Conservation (phyloP, 306 rosid species). For the Ochetophila trinervis region DNA sequence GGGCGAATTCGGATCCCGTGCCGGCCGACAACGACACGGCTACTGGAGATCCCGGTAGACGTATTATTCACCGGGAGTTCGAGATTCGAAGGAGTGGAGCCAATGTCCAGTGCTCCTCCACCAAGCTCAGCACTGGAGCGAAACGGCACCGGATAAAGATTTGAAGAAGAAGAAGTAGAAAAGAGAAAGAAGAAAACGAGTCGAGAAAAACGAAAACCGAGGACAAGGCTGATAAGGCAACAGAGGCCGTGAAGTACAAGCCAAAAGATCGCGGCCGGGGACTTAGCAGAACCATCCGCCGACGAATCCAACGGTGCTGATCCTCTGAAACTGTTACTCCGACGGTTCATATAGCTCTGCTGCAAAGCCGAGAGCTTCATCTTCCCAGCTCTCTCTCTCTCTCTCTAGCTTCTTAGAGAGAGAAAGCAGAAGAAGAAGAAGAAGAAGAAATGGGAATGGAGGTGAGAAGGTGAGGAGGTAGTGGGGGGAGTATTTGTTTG, state of each 20-base stretch:
- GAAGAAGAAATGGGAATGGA: background rate
- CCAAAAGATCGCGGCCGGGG: slow-evolving; percentile 86
- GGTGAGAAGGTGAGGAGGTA: background rate
- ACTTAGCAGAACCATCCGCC: slow-evolving; percentile 56
- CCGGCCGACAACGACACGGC: slow-evolving; percentile 92
- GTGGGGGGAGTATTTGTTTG: background rate
- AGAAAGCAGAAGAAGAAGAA: slow-evolving; percentile 1
- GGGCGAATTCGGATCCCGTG: slow-evolving; percentile 99
- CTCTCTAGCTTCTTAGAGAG: slow-evolving; percentile 6
- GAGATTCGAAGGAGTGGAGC: slow-evolving; percentile 23
- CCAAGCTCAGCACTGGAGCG: slow-evolving; percentile 51
- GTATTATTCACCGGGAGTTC: slow-evolving; percentile 42
- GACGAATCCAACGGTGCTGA: slow-evolving; percentile 62
- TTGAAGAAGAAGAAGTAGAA: slow-evolving; percentile 64
- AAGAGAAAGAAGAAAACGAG: slow-evolving; percentile 89
- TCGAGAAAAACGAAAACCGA: slow-evolving; percentile 94
- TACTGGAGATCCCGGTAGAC: slow-evolving; percentile 28
- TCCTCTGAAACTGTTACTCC: slow-evolving; percentile 74
- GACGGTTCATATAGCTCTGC: slow-evolving; percentile 76
- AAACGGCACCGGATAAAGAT: slow-evolving; percentile 63
- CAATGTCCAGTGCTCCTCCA: slow-evolving; percentile 31
- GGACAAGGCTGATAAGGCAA: slow-evolving; percentile 84
- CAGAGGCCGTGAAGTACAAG: slow-evolving; percentile 82
- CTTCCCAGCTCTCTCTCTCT: slow-evolving; percentile 13
- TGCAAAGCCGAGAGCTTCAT: slow-evolving; percentile 95